Evolutionary conservation across 306 rosid species (phyloP).

Genomic region (Trifolium dubium): DNA sequence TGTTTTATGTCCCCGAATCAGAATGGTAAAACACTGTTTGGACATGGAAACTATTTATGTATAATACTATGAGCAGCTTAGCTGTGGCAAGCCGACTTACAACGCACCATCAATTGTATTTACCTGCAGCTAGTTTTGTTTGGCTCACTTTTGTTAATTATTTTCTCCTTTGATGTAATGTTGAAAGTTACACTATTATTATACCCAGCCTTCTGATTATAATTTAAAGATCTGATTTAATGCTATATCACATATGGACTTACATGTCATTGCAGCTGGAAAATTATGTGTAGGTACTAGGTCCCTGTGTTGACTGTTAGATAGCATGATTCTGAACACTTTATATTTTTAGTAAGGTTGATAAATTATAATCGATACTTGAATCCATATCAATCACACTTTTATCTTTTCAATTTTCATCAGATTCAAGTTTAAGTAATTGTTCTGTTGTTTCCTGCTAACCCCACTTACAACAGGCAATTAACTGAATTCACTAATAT

Average conservation of each 20-base stretch:
- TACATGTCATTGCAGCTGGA: not conserved
- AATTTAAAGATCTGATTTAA: not conserved
- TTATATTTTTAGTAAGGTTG: not conserved
- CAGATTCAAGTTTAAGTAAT: too few species aligned
- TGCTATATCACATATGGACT: not conserved
- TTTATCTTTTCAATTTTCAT: not conserved
- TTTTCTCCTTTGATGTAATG: conserved; percentile 13
- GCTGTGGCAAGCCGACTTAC: conserved; percentile 23
- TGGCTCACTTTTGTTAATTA: conserved; percentile 36
- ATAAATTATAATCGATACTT: not conserved
- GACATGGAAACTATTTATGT: conserved; percentile 13
- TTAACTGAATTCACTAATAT: not conserved
- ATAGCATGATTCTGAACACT: not conserved
- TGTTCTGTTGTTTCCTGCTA: not conserved
- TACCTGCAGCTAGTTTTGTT: conserved; percentile 4
- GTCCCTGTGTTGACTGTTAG: not conserved
- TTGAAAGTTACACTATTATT: conserved; percentile 19
- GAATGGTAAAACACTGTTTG: conserved; percentile 27
- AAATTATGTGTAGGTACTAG: not conserved
- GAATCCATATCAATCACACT: not conserved
- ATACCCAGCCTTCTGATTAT: not conserved
- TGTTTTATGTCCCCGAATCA: conserved; percentile 19
- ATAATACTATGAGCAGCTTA: conserved; percentile 10
- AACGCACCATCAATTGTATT: conserved; percentile 31
- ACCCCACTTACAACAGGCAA: not conserved